Evolutionary conservation across 768 basidiomycete genomes (phyloP).

Genomic region (Hygrocybe coccinea): DNA sequence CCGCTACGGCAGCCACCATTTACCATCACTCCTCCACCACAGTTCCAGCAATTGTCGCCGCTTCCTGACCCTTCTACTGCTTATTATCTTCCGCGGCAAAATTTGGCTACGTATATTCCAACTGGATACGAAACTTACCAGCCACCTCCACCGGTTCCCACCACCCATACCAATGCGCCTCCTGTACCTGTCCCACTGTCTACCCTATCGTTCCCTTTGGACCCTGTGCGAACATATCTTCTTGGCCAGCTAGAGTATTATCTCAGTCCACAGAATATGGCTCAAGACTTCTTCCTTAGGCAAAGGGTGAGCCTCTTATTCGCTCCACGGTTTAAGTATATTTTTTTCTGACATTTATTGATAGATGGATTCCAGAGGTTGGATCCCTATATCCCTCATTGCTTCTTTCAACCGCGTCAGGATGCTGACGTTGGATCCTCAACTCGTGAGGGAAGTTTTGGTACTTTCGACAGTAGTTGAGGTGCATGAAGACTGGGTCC

Average conservation of each 20-base stretch:
- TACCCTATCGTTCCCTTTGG: constrained; percentile 51
- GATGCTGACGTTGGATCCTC: constrained; percentile 53
- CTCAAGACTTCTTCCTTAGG: constrained; percentile 79
- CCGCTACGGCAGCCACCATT: constrained; percentile 28
- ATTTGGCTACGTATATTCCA: constrained; percentile 25
- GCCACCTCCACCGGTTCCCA: constrained; percentile 17
- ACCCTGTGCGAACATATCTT: constrained; percentile 61
- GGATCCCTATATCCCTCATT: constrained; percentile 76
- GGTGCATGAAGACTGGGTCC: constrained; percentile 61
- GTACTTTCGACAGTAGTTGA: constrained; percentile 63
- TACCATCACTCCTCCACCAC: constrained; percentile 26
- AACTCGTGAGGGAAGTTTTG: constrained; percentile 68
- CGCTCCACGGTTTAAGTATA: background rate
- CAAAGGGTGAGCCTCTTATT: constrained; percentile 46
- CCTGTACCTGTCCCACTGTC: constrained; percentile 47
- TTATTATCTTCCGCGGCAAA: constrained; percentile 24
- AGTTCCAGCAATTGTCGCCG: constrained; percentile 28
- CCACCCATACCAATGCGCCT: constrained; percentile 21
- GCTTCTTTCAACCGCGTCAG: constrained; percentile 85
- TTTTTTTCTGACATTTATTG: constrained; percentile 2
- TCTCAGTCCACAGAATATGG: constrained; percentile 84
- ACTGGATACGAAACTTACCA: constrained; percentile 27
- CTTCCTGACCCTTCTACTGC: constrained; percentile 19
- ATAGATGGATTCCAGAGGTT: constrained; percentile 88
- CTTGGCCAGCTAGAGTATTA: constrained; percentile 90